These are phyloP conservation scores for Fusarium papillatum DNA, from an alignment of 2,329 filamentous ascomycete genomes.

Conservation along the genomic window DNA sequence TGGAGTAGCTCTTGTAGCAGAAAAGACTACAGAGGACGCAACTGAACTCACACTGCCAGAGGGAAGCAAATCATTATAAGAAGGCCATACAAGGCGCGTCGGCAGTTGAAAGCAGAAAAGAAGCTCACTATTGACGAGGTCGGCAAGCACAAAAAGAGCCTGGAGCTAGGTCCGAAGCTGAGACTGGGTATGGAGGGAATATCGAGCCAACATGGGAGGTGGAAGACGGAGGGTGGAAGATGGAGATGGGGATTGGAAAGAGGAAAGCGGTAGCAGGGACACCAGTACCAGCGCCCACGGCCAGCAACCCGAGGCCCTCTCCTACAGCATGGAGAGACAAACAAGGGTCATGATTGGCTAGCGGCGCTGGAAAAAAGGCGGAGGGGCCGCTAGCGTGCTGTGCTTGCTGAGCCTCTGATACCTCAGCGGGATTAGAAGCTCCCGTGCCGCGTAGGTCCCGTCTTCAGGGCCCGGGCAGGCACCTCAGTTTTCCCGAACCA, in stretches of 20 bases:
- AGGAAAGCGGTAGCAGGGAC: constrained; percentile 36
- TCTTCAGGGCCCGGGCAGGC: background rate
- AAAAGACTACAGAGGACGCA: constrained; percentile 23
- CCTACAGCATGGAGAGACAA: constrained; percentile 32
- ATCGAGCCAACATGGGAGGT: constrained; percentile 19
- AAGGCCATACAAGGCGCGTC: constrained; percentile 47
- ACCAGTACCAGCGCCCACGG: constrained; percentile 15
- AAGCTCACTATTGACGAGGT: constrained; percentile 9
- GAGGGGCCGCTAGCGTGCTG: constrained; percentile 15
- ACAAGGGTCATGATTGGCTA: constrained; percentile 24
- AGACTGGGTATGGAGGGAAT: constrained; percentile 20
- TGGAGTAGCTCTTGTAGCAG: constrained; percentile 46
- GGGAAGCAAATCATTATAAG: constrained; percentile 48
- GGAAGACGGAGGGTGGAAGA: constrained; percentile 29
- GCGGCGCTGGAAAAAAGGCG: constrained; percentile 8
- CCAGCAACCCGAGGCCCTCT: constrained; percentile 35
- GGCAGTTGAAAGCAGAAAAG: constrained; percentile 20
- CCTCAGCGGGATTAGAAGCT: constrained; percentile 21
- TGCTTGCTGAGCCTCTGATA: constrained; percentile 11
- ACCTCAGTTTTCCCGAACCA: constrained; percentile 1
- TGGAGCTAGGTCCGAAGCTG: constrained; percentile 5
- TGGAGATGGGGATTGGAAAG: constrained; percentile 36
- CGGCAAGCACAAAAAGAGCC: background rate
- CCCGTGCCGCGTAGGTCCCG: background rate
- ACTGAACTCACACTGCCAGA: constrained; percentile 36